A percentile compares a stretch with the other conserved stretches of the same genome.
Conservation (phyloP, 768 basidiomycete species). For the Krasilnikovozyma curviuscula region DNA sequence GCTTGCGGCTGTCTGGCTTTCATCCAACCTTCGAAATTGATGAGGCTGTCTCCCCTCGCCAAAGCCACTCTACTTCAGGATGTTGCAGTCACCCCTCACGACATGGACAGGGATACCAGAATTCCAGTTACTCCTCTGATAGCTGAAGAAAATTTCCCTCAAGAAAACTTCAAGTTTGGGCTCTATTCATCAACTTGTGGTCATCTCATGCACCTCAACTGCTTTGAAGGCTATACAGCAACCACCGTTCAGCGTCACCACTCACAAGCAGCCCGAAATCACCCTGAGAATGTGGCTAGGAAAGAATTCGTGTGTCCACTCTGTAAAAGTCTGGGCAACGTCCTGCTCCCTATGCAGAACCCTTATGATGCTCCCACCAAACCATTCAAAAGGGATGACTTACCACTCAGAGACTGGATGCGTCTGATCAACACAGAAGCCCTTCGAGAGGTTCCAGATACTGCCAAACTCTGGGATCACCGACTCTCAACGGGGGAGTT, state of each 20-base stretch:
- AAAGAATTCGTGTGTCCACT: constrained; percentile 92
- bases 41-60: constrained; percentile 51
- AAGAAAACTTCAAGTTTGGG: constrained; percentile 54
- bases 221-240: constrained; percentile 72
- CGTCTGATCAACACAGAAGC: constrained; percentile 74
- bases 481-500: constrained; percentile 26
- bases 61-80: constrained; percentile 44
- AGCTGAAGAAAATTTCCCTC: constrained; percentile 24
- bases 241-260: constrained; percentile 46
- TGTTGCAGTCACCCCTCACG: too few relatives aligned
- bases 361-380: constrained; percentile 20
- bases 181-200: constrained; percentile 74
- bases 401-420: constrained; percentile 73
- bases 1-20: constrained; percentile 73
- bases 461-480: constrained; percentile 24
- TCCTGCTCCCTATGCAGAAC: constrained; percentile 56
- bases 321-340: constrained; percentile 90
- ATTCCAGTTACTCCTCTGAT: neutral
- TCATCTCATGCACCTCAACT: constrained; percentile 91
- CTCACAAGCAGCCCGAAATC: constrained; percentile 72
- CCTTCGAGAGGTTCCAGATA: constrained; percentile 37
- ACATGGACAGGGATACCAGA: too few relatives aligned
- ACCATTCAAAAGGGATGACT: constrained; percentile 24
- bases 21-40: constrained; percentile 66
- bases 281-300: constrained; percentile 81